Evolutionary conservation across 805 yeast genomes (phyloP).

Genomic region (Komagataella populi): DNA sequence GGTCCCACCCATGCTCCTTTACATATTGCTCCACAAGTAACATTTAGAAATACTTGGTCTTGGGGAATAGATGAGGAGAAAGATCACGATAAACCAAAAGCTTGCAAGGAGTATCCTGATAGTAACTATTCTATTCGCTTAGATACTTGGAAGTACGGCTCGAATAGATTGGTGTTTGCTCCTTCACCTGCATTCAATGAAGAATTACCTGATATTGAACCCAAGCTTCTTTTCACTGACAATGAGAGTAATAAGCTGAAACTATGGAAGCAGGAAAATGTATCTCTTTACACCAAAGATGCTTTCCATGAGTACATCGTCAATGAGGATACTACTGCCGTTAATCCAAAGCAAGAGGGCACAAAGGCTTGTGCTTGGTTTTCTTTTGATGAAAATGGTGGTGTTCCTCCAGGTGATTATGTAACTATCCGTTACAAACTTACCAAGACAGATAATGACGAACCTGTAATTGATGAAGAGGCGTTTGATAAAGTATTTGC

Average conservation of each 20-base stretch:
- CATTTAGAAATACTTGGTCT: conserved; percentile 85
- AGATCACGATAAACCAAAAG: conserved; percentile 33
- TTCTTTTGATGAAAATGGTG: conserved; percentile 60
- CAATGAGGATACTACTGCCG: conserved; percentile 39
- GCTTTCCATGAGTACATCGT: conserved; percentile 82
- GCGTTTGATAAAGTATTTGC: conserved; percentile 58
- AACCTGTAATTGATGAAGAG: conserved; percentile 47
- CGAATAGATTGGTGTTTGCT: conserved; percentile 53
- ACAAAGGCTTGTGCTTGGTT: conserved; percentile 83
- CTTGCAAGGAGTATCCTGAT: conserved; percentile 24
- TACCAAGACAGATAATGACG: conserved; percentile 16
- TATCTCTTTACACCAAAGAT: conserved; percentile 58
- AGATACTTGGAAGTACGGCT: conserved; percentile 59
- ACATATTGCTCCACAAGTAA: conserved; percentile 74
- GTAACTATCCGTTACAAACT: conserved; percentile 75
- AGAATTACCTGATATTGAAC: conserved; percentile 53
- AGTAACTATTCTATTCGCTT: conserved; percentile 38
- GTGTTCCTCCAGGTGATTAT: conserved; percentile 77
- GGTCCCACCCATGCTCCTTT: conserved; percentile 78
- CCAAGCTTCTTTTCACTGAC: conserved; percentile 70
- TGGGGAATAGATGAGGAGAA: conserved; percentile 56
- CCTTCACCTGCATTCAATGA: conserved; percentile 71
- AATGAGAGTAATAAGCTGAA: conserved; percentile 70
- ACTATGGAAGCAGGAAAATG: conserved; percentile 52
- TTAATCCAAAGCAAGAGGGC: conserved; percentile 61